Percentiles rank a stretch among this genome's conserved stretches.
Evolutionary conservation across 2,329 filamentous ascomycete species (phyloP).

Genomic region (Penicillium sp.): DNA sequence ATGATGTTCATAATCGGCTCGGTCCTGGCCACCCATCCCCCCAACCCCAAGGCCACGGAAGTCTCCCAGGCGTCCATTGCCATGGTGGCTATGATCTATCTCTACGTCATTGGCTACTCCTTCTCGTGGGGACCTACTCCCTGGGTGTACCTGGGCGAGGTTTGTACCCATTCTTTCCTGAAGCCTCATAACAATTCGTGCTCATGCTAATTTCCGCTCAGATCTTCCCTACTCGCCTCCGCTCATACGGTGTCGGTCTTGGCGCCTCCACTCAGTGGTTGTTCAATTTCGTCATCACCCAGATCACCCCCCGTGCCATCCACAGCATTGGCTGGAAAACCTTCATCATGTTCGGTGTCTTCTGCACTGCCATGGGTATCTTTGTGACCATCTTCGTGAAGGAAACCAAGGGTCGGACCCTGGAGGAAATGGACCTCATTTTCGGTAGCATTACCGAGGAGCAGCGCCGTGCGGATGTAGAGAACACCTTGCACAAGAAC

Average conservation of each 20-base stretch:
- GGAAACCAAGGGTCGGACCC: conserved; percentile 40
- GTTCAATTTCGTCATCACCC: conserved; percentile 46
- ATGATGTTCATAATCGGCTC: conserved; percentile 45
- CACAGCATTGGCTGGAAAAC: conserved; percentile 42
- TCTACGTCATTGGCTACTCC: conserved; percentile 44
- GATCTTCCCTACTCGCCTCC: conserved; percentile 44
- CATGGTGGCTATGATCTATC: conserved; percentile 53
- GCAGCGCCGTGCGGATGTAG: conserved; percentile 27
- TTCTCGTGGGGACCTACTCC: conserved; percentile 30
- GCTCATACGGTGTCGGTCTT: conserved; percentile 44
- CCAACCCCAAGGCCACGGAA: conserved; percentile 23
- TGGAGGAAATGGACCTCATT: conserved; percentile 44
- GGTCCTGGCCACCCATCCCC: conserved; percentile 36
- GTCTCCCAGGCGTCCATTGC: conserved; percentile 36
- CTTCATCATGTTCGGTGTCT: conserved; percentile 46
- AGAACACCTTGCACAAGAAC: conserved; percentile 29
- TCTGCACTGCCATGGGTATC: conserved; percentile 39
- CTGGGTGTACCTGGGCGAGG: conserved; percentile 39
- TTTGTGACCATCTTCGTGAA: conserved; percentile 42
- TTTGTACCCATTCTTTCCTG: conserved; percentile 5
- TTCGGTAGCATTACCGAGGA: conserved; percentile 31
- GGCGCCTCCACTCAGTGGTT: conserved; percentile 43
- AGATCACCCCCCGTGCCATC: conserved; percentile 44
- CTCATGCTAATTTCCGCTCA: conserved; percentile 7
- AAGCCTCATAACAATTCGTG: background rate